A percentile compares a stretch with the other conserved stretches of the same genome.
phyloP scores from a whole-genome alignment of 192 early-diverging fungal genomes.

The Rhizoclosmatium globosum region DNA sequence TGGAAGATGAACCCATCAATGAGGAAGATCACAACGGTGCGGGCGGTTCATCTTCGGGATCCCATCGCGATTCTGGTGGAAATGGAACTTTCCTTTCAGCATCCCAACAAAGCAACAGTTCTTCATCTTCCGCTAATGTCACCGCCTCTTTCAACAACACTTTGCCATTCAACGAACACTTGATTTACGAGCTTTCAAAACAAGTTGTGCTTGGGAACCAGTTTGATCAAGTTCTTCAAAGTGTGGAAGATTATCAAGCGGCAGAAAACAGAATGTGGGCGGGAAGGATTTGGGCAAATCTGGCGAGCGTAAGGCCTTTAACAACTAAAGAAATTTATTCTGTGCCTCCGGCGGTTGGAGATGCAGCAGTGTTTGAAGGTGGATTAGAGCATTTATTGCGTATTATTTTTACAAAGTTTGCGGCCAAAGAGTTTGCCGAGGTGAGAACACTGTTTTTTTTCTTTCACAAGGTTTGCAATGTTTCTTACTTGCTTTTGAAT shows the following conservation, averaged over 20 bases:
- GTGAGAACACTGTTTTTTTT: slow-evolving; percentile 13
- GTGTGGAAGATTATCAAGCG: slow-evolving; percentile 45
- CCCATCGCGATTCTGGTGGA: neutral
- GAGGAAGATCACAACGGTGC: neutral
- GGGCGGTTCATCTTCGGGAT: neutral
- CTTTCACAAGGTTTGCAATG: neutral
- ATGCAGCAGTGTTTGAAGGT: slow-evolving; percentile 40
- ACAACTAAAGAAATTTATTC: slow-evolving; percentile 46
- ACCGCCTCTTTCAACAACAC: slow-evolving; percentile 6
- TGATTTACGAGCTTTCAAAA: slow-evolving; percentile 58
- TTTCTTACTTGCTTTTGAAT: neutral
- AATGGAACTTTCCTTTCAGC: neutral
- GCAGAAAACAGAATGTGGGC: slow-evolving; percentile 46
- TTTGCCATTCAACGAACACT: slow-evolving; percentile 52
- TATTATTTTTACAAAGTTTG: slow-evolving; percentile 60
- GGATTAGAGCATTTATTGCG: slow-evolving; percentile 58
- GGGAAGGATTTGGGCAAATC: slow-evolving; percentile 56
- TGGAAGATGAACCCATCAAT: slow-evolving; percentile 15
- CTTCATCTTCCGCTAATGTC: neutral
- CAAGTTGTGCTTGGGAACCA: slow-evolving; percentile 46
- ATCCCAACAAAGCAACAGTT: neutral
- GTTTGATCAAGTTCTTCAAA: slow-evolving; percentile 59
- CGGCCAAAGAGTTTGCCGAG: slow-evolving; percentile 58
- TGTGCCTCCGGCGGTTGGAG: slow-evolving; percentile 21
- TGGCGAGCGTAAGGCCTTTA: slow-evolving; percentile 49